Percentiles rank a stretch among this genome's conserved stretches.
Conservation (phyloP, 129 eudicot species). For the Flaveria linearis region DNA sequence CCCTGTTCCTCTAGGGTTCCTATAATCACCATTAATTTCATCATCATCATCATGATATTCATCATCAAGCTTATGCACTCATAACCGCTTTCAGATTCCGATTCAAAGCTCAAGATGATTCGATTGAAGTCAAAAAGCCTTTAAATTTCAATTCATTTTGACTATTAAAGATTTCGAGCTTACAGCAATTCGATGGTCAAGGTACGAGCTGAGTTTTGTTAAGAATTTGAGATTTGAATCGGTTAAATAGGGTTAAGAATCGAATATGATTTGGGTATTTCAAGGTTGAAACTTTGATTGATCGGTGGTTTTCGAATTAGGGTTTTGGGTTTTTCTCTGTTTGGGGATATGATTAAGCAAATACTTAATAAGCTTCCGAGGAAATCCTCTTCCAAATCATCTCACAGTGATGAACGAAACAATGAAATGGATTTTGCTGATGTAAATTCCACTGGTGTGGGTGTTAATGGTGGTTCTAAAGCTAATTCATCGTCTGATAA, state of each 20-base stretch:
- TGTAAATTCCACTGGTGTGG: conserved; percentile 28
- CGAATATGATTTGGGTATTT: conserved; percentile 13
- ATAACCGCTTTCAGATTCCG: background rate
- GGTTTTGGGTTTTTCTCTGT: background rate
- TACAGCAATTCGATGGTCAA: conserved; percentile 10
- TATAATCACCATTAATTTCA: background rate
- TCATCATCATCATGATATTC: background rate
- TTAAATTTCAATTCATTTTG: background rate
- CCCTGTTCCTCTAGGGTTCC: conserved; percentile 27
- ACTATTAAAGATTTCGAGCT: background rate
- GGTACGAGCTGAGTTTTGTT: conserved; percentile 32
- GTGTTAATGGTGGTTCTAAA: conserved; percentile 25
- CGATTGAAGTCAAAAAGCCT: background rate
- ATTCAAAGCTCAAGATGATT: conserved; percentile 26
- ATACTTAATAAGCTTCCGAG: conserved; percentile 68
- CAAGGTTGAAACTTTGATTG: conserved; percentile 30
- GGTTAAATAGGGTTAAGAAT: background rate
- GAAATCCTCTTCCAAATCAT: conserved; percentile 69
- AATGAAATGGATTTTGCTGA: conserved; percentile 36
- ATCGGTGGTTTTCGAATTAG: conserved; percentile 7
- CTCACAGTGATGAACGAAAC: conserved; percentile 37
- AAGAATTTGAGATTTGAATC: conserved; percentile 19
- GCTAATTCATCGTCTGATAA: conserved; percentile 24
- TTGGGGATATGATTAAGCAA: conserved; percentile 61
- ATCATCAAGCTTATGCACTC: conserved; percentile 5